Evolutionary conservation across 2,329 filamentous ascomycete genomes (phyloP).

Genomic region (Talaromyces sp.): DNA sequence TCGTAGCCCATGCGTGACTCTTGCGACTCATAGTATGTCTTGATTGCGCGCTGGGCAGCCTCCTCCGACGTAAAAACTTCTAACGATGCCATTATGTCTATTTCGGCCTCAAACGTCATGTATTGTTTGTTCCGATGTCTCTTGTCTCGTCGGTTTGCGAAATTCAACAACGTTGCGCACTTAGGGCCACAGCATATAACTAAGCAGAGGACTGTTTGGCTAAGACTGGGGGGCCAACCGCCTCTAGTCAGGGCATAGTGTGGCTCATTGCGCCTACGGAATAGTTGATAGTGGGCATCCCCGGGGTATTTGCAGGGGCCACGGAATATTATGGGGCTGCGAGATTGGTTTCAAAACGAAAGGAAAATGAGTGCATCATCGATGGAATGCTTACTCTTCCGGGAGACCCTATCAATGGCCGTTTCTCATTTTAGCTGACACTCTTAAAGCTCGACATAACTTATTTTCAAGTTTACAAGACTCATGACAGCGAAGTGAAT

Average conservation of each 20-base stretch:
- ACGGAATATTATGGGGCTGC: neutral
- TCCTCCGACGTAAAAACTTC: neutral
- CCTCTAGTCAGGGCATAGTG: too few relatives aligned
- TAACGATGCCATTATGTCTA: neutral
- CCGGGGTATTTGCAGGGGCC: neutral
- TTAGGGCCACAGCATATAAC: too few relatives aligned
- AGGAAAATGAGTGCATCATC: neutral
- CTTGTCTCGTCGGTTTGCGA: neutral
- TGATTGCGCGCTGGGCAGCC: neutral
- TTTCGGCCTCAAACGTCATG: neutral
- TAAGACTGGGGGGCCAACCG: too few relatives aligned
- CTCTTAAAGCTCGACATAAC: neutral
- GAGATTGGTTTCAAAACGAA: neutral
- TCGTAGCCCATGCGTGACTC: slow-evolving; percentile 34
- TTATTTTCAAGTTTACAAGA: neutral
- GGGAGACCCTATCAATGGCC: neutral
- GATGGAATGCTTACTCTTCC: neutral
- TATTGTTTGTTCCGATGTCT: neutral
- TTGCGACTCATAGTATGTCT: slow-evolving; percentile 39
- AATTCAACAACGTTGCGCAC: neutral
- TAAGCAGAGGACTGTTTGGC: too few relatives aligned
- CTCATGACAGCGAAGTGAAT: neutral
- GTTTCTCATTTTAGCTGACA: neutral
- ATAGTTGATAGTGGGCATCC: neutral
- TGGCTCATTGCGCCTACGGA: neutral